These are phyloP conservation scores for Cardamine chenopodiifolia DNA, from an alignment of 345 rosid genomes.

Conservation along the genomic window DNA sequence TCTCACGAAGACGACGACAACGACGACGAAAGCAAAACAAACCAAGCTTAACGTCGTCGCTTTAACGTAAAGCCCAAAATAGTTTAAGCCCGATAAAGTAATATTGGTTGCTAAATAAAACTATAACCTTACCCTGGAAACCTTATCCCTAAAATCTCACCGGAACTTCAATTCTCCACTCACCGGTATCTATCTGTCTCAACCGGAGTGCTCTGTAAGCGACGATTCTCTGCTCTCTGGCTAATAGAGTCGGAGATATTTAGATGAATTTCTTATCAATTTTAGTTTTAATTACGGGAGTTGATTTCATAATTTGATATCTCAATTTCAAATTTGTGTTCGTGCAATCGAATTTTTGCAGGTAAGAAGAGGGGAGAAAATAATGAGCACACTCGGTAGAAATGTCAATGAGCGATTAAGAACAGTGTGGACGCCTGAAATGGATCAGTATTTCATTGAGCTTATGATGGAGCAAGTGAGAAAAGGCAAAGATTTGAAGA, in stretches of 20 bases:
- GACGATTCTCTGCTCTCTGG: constrained; percentile 2
- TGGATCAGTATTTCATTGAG: constrained; percentile 79
- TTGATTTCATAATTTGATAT: neutral
- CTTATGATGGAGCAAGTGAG: constrained; percentile 71
- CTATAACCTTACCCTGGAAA: constrained; percentile 42
- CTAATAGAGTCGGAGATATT: neutral
- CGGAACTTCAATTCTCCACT: constrained; percentile 17
- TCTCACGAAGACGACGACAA: constrained; percentile 22
- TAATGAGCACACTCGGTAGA: constrained; percentile 16
- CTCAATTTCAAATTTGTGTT: neutral
- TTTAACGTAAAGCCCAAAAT: neutral
- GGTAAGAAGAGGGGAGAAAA: neutral
- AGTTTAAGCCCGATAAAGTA: neutral
- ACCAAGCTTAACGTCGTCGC: neutral
- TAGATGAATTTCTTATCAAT: neutral
- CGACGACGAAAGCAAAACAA: neutral
- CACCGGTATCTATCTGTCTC: constrained; percentile 14
- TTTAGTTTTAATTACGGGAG: neutral
- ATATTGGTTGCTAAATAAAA: constrained; percentile 12
- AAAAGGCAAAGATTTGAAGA: constrained; percentile 76
- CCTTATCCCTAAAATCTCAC: constrained; percentile 49
- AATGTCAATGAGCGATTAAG: constrained; percentile 53
- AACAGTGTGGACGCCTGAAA: constrained; percentile 88
- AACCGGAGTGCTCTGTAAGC: constrained; percentile 21
- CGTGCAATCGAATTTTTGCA: constrained; percentile 21